phyloP scores from a whole-genome alignment of 225 moss, liverwort and hornwort species.

The Antitrichia curtipendula region DNA sequence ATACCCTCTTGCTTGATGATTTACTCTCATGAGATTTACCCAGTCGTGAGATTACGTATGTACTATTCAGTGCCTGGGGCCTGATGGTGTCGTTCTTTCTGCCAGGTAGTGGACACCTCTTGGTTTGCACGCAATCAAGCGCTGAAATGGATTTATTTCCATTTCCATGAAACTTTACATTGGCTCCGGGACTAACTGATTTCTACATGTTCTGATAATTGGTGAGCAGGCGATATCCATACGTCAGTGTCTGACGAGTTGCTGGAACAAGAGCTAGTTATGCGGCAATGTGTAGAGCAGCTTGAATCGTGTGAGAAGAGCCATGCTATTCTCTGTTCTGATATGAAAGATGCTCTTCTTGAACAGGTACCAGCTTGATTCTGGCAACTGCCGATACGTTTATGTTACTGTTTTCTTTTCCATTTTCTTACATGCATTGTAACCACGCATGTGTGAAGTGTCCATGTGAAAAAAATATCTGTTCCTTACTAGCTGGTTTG shows the following conservation, averaged over 20 bases:
- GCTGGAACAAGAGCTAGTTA: slow-evolving; percentile 69
- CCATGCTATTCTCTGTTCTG: slow-evolving; percentile 53
- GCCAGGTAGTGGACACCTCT: not conserved
- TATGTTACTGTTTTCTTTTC: not conserved
- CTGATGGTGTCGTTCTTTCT: not conserved
- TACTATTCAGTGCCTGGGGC: not conserved
- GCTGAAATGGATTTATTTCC: not conserved
- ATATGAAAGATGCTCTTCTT: slow-evolving; percentile 69
- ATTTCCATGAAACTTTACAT: not conserved
- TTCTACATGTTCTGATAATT: not conserved
- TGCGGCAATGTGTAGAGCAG: slow-evolving; percentile 80
- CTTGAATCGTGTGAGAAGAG: slow-evolving; percentile 83
- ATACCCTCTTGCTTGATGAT: not conserved
- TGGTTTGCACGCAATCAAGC: not conserved
- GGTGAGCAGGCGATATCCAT: slow-evolving; percentile 45
- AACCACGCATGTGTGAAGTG: not conserved
- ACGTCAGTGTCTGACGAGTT: slow-evolving; percentile 66
- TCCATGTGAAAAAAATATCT: not conserved
- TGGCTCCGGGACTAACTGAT: not conserved
- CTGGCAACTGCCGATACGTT: not conserved
- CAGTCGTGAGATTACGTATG: not conserved
- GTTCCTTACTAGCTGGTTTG: not conserved
- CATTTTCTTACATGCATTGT: not conserved
- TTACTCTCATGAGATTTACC: not conserved
- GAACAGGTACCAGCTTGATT: slow-evolving; percentile 51